A percentile compares a stretch with the other conserved stretches of the same genome.
These are phyloP conservation scores for Yamagishiella unicocca DNA, from an alignment of 139 green algal genomes.

Conservation along the genomic window DNA sequence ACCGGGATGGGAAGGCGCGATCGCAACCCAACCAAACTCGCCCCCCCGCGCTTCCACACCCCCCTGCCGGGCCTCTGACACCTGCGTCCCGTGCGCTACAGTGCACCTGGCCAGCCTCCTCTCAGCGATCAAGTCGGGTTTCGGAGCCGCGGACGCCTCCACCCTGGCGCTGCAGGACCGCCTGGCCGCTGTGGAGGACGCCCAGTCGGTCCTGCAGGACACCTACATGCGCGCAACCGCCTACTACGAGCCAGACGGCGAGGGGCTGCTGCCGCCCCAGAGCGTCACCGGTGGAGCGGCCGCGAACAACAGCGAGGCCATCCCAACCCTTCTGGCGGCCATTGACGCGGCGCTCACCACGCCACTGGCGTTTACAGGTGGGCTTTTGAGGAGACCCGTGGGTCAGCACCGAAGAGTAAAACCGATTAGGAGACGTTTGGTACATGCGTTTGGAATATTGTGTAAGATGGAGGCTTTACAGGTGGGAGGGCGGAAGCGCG, in stretches of 20 bases:
- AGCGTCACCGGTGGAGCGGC: not conserved
- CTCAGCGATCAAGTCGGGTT: not conserved
- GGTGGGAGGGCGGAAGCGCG: no score
- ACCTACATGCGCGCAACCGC: not conserved
- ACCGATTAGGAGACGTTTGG: not conserved
- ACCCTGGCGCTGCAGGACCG: not conserved
- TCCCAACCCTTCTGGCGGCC: slow-evolving; percentile 4
- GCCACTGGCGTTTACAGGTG: slow-evolving; percentile 6
- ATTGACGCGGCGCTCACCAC: slow-evolving; percentile 8
- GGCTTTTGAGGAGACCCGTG: no score
- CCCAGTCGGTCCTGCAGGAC: slow-evolving; percentile 23
- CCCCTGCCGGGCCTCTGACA: no score
- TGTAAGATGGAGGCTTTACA: no score
- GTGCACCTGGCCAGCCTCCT: slow-evolving; percentile 3
- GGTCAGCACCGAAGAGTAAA: no score
- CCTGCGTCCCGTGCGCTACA: not conserved
- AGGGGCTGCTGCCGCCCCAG: not conserved
- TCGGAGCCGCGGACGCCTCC: not conserved
- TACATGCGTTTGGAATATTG: not conserved
- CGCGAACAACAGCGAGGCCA: not conserved
- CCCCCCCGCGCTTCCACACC: no score
- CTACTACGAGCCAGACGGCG: not conserved
- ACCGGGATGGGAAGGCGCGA: no score
- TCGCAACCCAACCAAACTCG: no score
- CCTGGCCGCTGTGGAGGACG: not conserved